Percentiles rank a stretch among this genome's conserved stretches.
Evolutionary conservation across 2,329 filamentous ascomycete genomes (phyloP).

Genomic region (Fusarium sp.): DNA sequence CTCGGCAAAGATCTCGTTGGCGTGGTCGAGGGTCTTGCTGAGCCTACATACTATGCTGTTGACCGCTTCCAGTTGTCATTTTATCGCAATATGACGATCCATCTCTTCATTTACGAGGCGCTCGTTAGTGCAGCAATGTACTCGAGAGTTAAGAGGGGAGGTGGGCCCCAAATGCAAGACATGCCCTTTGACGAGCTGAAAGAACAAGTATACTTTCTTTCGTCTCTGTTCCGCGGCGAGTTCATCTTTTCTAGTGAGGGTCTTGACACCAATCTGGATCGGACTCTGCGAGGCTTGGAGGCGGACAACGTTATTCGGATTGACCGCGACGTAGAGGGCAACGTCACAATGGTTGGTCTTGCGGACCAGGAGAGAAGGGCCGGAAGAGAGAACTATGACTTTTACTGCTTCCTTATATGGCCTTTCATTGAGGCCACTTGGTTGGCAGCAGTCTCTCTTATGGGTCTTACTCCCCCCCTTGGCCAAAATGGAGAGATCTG

Average conservation of each 20-base stretch:
- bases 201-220: constrained; percentile 87
- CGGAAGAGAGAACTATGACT: constrained; percentile 95
- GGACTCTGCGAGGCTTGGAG: constrained; percentile 81
- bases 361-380: constrained; percentile 78
- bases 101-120: constrained; percentile 94
- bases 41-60: constrained; percentile 93
- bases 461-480: constrained; percentile 82
- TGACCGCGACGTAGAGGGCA: constrained; percentile 63
- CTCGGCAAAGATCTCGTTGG: constrained; percentile 90
- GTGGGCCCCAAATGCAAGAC: constrained; percentile 82
- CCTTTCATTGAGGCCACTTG: constrained; percentile 96
- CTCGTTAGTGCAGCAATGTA: constrained; percentile 93
- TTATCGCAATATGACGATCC: constrained; percentile 99
- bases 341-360: constrained; percentile 76
- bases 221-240: constrained; percentile 91
- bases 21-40: constrained; percentile 78
- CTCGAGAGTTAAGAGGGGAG: constrained; percentile 87
- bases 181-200: constrained; percentile 79
- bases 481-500: constrained; percentile 72
- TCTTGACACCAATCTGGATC: constrained; percentile 80
- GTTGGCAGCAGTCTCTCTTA: constrained; percentile 87
- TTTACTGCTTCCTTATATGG: constrained; percentile 99
- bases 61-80: constrained; percentile 98
- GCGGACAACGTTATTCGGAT: constrained; percentile 80
- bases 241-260: constrained; percentile 96